Percentiles rank a stretch among this genome's conserved stretches.
Evolutionary conservation across 306 rosid genomes (phyloP).

Genomic region (Gleditsia sinensis): DNA sequence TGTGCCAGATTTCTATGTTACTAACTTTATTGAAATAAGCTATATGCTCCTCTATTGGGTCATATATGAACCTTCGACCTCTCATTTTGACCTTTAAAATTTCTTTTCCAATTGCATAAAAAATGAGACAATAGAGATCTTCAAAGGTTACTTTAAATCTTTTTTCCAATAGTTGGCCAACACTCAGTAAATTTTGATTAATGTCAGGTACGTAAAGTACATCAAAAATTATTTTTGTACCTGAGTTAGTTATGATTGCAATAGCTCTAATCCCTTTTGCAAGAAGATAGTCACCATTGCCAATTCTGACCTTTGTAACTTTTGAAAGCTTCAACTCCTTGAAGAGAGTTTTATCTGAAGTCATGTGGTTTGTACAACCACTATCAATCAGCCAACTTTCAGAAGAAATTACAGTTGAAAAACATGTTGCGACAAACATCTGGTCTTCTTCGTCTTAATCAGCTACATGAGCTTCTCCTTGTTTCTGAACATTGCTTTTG

Average conservation of each 20-base stretch:
- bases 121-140: not conserved
- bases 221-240: not conserved
- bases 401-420: no score
- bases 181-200: not conserved
- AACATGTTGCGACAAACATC: no score
- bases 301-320: not conserved
- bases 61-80: not conserved
- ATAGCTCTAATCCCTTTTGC: slow-evolving; percentile 1
- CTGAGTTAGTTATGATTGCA: not conserved
- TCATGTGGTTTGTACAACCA: slow-evolving; percentile 36
- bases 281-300: not conserved
- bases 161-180: not conserved
- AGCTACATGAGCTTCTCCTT: no score
- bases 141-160: not conserved
- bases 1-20: not conserved
- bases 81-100: not conserved
- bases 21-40: not conserved
- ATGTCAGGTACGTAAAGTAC: not conserved
- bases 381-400: slow-evolving; percentile 11
- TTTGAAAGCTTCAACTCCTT: not conserved
- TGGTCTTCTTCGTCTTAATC: no score
- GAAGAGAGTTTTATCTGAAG: not conserved
- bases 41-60: not conserved
- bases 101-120: not conserved
- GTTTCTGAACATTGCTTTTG: no score